These are phyloP conservation scores for Vicia faba DNA, from an alignment of 306 rosid genomes.

Conservation along the genomic window DNA sequence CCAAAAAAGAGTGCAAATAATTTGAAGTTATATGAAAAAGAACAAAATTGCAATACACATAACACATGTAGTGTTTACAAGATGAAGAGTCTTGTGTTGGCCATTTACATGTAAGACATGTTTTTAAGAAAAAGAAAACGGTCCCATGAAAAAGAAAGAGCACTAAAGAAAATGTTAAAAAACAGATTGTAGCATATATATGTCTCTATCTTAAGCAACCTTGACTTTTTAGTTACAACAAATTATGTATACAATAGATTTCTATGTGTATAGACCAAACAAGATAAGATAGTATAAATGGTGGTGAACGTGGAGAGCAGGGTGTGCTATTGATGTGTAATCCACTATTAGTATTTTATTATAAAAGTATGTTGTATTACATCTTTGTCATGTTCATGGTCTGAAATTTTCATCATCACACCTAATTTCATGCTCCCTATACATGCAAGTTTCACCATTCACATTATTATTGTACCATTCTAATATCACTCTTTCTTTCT, in stretches of 20 bases:
- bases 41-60: slow-evolving; percentile 15
- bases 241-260: not conserved
- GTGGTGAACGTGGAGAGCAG: slow-evolving; percentile 1
- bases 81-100: slow-evolving; percentile 24
- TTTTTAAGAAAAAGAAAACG: slow-evolving; percentile 47
- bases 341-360: slow-evolving; percentile 14
- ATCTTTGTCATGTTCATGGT: slow-evolving; percentile 40
- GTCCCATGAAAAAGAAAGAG: slow-evolving; percentile 52
- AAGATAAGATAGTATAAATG: slow-evolving; percentile 31
- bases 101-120: slow-evolving; percentile 65
- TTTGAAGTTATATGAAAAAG: slow-evolving; percentile 12
- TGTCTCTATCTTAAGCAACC: slow-evolving; percentile 55
- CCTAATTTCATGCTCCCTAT: slow-evolving; percentile 32
- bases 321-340: not conserved
- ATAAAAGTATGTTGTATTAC: not conserved
- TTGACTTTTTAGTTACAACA: not conserved
- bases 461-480: too few species aligned
- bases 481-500: too few species aligned
- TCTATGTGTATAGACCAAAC: slow-evolving; percentile 25
- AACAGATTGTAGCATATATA: slow-evolving; percentile 41
- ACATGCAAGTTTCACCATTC: slow-evolving; percentile 32
- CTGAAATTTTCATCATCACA: slow-evolving; percentile 34
- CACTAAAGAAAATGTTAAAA: slow-evolving; percentile 50
- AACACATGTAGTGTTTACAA: slow-evolving; percentile 7
- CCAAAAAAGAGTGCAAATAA: slow-evolving; percentile 3